phyloP scores from a whole-genome alignment of 192 early-diverging fungal species.

The Gorgonomyces haynaldii region DNA sequence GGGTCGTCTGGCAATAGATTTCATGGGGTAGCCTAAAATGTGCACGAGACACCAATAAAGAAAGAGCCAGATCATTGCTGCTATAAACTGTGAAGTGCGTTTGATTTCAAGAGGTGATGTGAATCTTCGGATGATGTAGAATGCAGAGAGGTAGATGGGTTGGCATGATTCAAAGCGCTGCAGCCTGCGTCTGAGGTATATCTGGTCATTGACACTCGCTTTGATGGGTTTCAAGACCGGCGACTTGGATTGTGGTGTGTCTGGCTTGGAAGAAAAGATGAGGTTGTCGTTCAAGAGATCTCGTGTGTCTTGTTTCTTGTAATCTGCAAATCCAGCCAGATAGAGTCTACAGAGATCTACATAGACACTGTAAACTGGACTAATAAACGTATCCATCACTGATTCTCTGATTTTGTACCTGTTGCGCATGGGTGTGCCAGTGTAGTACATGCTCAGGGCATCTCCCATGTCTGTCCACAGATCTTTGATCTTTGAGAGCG shows the following conservation, averaged over 20 bases:
- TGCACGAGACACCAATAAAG: constrained; percentile 1
- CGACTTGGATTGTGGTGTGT: too few species aligned
- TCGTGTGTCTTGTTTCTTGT: not conserved
- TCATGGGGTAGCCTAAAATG: not conserved
- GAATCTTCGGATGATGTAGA: not conserved
- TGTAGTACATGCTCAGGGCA: not conserved
- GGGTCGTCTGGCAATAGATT: not conserved
- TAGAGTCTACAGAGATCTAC: not conserved
- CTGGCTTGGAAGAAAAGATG: too few species aligned
- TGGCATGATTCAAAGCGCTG: not conserved
- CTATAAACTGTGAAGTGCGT: not conserved
- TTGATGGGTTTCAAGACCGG: not conserved
- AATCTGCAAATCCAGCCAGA: not conserved
- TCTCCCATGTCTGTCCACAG: constrained; percentile 2
- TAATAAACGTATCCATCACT: not conserved
- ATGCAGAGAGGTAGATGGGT: not conserved
- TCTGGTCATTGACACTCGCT: not conserved
- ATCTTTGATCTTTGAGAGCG: not conserved
- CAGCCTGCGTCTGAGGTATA: not conserved
- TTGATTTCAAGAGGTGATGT: constrained; percentile 1
- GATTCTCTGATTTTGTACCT: not conserved
- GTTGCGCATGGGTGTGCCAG: not conserved
- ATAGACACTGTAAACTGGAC: not conserved
- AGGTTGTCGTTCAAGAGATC: not conserved
- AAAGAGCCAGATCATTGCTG: constrained; percentile 3